Conservation (phyloP, 257 asterid genomes). For the Solanum microdontum region DNA sequence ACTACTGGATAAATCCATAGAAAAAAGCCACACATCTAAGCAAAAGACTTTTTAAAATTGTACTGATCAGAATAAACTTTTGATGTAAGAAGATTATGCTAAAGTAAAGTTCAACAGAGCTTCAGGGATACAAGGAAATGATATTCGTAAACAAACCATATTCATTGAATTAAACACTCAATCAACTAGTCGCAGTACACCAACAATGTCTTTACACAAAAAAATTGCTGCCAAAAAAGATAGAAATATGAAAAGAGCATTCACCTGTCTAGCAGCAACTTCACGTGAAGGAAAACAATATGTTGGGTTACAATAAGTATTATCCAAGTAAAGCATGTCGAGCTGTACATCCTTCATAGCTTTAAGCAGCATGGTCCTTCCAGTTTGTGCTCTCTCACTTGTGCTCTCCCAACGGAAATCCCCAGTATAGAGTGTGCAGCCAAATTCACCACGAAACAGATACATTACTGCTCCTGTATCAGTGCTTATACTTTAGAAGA, state of each 20-base stretch:
- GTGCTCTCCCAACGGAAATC: constrained; percentile 78
- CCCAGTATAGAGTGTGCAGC: constrained; percentile 71
- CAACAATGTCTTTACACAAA: not conserved
- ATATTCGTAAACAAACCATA: not conserved
- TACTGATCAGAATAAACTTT: not conserved
- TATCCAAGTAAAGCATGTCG: constrained; percentile 51
- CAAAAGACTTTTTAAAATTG: not conserved
- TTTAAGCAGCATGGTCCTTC: constrained; percentile 51
- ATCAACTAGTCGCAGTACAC: not conserved
- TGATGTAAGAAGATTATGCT: not conserved
- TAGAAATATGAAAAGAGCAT: not conserved
- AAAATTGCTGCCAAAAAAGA: not conserved
- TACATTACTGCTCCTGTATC: constrained; percentile 72
- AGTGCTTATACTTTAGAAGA: not conserved
- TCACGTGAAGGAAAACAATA: constrained; percentile 71
- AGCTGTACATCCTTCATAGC: constrained; percentile 55
- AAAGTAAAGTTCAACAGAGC: not conserved
- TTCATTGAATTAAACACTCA: not conserved
- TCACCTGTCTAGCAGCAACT: constrained; percentile 64
- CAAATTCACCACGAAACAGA: constrained; percentile 81
- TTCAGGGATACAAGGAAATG: not conserved
- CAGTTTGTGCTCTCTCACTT: constrained; percentile 22
- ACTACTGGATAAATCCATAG: not conserved
- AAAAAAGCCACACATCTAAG: not conserved
- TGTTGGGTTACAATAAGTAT: constrained; percentile 68